Evolutionary conservation across 2,329 filamentous ascomycete genomes (phyloP).

Genomic region (Colletotrichum spinosum): DNA sequence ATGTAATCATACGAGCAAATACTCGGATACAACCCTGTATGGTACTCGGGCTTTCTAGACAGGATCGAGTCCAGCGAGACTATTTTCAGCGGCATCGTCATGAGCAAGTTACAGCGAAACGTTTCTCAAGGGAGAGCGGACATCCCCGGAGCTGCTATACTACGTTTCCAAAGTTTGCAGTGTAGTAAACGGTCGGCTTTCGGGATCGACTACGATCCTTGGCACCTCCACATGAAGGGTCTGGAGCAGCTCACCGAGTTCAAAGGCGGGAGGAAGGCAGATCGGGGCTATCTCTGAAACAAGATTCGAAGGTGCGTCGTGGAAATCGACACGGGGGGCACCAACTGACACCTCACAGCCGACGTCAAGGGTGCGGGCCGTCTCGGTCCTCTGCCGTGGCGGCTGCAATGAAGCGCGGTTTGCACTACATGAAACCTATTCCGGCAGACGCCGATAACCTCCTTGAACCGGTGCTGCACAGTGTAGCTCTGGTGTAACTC

Average conservation of each 20-base stretch:
- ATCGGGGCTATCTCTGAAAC: slow-evolving; percentile 38
- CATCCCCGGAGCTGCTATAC: too few relatives aligned
- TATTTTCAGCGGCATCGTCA: too few relatives aligned
- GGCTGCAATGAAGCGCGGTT: not conserved
- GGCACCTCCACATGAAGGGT: slow-evolving; percentile 52
- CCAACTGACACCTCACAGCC: slow-evolving; percentile 42
- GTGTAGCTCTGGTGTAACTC: too few relatives aligned
- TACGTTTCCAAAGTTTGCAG: too few relatives aligned
- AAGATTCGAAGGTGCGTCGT: slow-evolving; percentile 41
- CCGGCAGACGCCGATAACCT: too few relatives aligned
- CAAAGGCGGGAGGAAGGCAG: slow-evolving; percentile 41
- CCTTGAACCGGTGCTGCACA: too few relatives aligned
- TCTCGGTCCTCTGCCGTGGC: slow-evolving; percentile 46
- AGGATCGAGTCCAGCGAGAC: slow-evolving; percentile 37
- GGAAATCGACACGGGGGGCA: not conserved
- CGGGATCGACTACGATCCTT: slow-evolving; percentile 45
- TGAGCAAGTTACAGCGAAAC: too few relatives aligned
- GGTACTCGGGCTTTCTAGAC: slow-evolving; percentile 42
- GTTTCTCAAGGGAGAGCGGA: too few relatives aligned
- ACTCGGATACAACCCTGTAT: slow-evolving; percentile 45
- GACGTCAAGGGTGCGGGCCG: slow-evolving; percentile 50
- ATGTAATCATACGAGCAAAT: slow-evolving; percentile 49
- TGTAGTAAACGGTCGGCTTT: too few relatives aligned
- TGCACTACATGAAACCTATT: too few relatives aligned
- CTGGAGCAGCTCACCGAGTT: slow-evolving; percentile 47